These are phyloP conservation scores for Rhodotorula sp. DNA, from an alignment of 1,284 basidiomycete genomes.

Conservation along the genomic window DNA sequence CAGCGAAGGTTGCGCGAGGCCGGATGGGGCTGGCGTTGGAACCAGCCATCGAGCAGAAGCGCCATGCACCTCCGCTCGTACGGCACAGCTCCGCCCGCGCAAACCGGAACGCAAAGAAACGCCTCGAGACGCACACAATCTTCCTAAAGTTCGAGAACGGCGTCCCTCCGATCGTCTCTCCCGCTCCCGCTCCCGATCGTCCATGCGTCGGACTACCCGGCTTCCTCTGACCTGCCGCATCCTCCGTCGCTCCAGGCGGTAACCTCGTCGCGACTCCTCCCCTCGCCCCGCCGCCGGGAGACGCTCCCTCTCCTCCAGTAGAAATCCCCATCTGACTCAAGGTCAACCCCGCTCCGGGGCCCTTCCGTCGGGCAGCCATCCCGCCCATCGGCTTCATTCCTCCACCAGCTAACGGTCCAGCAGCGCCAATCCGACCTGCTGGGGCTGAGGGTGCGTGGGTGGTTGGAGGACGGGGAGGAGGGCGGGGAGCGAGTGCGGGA, in stretches of 20 bases:
- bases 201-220: slow-evolving; percentile 14
- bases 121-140: slow-evolving; percentile 72
- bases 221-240: neutral
- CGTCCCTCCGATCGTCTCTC: slow-evolving; percentile 54
- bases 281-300: neutral
- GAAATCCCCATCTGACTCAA: slow-evolving; percentile 47
- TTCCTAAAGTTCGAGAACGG: slow-evolving; percentile 91
- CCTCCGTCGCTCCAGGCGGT: neutral
- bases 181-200: slow-evolving; percentile 4
- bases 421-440: slow-evolving; percentile 1
- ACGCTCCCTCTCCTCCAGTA: too few species aligned
- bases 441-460: slow-evolving; percentile 34
- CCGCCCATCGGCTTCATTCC: slow-evolving; percentile 31
- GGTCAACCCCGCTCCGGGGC: slow-evolving; percentile 48
- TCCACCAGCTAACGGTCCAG: slow-evolving; percentile 40
- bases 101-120: neutral
- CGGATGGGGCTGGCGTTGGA: too few species aligned
- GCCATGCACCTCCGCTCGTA: neutral
- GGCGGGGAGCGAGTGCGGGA: slow-evolving; percentile 23
- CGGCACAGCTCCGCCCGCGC: neutral
- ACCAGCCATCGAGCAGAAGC: too few species aligned
- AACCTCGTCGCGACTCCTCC: slow-evolving; percentile 8
- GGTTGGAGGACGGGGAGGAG: slow-evolving; percentile 33
- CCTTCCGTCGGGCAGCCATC: slow-evolving; percentile 45
- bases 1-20: neutral